These are phyloP conservation scores for Amniculicola lignicola DNA, from an alignment of 495 filamentous ascomycete species.

Conservation along the genomic window DNA sequence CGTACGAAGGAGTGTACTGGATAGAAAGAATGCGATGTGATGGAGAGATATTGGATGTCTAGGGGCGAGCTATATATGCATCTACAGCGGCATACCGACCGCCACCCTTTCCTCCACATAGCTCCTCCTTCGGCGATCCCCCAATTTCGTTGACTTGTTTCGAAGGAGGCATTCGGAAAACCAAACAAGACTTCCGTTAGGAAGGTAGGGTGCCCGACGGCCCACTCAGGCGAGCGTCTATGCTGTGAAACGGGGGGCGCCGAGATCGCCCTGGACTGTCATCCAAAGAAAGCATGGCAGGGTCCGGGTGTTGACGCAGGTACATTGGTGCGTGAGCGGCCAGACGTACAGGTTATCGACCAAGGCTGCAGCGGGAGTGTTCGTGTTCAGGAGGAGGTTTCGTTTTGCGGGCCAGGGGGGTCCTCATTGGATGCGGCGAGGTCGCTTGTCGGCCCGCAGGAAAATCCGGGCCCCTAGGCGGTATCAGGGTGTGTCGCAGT, in stretches of 20 bases:
- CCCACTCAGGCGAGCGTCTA: slow-evolving; percentile 21
- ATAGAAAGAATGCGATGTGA: slow-evolving; percentile 19
- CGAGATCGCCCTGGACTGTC: slow-evolving; percentile 3
- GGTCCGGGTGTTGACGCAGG: slow-evolving; percentile 22
- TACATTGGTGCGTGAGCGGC: slow-evolving; percentile 27
- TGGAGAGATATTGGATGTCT: not conserved
- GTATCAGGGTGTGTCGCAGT: slow-evolving; percentile 11
- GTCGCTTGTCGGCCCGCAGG: slow-evolving; percentile 20
- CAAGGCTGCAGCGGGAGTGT: not conserved
- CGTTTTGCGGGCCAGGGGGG: not conserved
- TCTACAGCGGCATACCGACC: not conserved
- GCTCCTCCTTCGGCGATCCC: slow-evolving; percentile 11
- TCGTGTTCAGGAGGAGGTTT: slow-evolving; percentile 4
- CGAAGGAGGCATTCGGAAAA: slow-evolving; percentile 11
- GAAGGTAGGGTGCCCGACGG: not conserved
- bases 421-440: slow-evolving; percentile 16
- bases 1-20: slow-evolving; percentile 10
- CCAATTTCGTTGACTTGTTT: slow-evolving; percentile 25
- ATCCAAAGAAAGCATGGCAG: slow-evolving; percentile 26
- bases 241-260: slow-evolving; percentile 23
- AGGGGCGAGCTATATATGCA: slow-evolving; percentile 15
- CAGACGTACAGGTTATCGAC: slow-evolving; percentile 2
- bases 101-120: not conserved
- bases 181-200: slow-evolving; percentile 21
- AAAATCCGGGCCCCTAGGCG: slow-evolving; percentile 6